Conservation (phyloP, 176 grass and related monocot species). For the Paspalum vaginatum region DNA sequence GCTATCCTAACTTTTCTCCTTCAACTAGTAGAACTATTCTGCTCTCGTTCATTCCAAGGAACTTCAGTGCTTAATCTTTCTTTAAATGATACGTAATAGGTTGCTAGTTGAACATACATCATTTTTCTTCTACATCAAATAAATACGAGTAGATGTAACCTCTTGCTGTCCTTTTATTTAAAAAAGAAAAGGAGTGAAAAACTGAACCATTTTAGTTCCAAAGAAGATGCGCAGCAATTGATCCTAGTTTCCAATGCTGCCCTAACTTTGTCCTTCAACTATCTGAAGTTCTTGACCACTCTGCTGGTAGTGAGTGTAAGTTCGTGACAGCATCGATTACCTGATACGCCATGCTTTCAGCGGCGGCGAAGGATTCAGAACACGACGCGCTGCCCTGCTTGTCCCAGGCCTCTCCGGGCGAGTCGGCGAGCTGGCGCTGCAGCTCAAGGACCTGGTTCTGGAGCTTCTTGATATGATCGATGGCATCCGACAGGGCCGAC, state of each 20-base stretch:
- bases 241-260: not conserved
- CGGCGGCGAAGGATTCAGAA: constrained; percentile 37
- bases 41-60: too few relatives aligned
- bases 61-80: too few relatives aligned
- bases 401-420: constrained; percentile 52
- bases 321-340: constrained; percentile 28
- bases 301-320: too few relatives aligned
- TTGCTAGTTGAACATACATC: too few relatives aligned
- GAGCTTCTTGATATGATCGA: constrained; percentile 80
- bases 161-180: too few relatives aligned
- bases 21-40: not conserved
- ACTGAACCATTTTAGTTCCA: too few relatives aligned
- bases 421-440: constrained; percentile 60
- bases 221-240: not conserved
- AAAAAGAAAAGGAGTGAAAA: too few relatives aligned
- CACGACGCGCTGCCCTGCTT: constrained; percentile 60
- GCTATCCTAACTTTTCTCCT: not conserved
- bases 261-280: not conserved
- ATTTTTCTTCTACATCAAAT: too few relatives aligned
- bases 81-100: too few relatives aligned
- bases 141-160: too few relatives aligned
- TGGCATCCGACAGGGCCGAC: constrained; percentile 74
- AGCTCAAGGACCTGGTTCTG: constrained; percentile 78
- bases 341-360: constrained; percentile 57
- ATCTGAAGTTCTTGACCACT: not conserved